These are phyloP conservation scores for Trichoderma hamatum DNA, from an alignment of 2,329 filamentous ascomycete genomes.

Conservation along the genomic window DNA sequence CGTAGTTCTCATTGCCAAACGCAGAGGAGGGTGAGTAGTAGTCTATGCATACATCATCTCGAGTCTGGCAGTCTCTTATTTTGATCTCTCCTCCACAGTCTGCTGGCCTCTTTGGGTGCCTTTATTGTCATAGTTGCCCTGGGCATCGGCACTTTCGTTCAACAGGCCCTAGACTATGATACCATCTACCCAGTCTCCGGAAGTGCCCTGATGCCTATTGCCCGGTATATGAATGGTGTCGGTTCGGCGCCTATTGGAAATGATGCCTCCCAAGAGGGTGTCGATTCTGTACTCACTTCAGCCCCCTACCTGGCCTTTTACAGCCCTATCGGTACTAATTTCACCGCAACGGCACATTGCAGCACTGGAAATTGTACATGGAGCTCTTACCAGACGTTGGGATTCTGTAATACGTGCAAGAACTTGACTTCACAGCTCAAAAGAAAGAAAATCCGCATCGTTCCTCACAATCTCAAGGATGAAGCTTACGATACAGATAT, in stretches of 20 bases:
- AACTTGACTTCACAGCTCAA: neutral
- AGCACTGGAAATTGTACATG: neutral
- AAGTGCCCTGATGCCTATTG: conserved; percentile 7
- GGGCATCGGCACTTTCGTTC: conserved; percentile 14
- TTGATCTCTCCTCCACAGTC: neutral
- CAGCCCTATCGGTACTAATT: neutral
- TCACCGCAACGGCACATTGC: neutral
- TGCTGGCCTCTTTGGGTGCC: neutral
- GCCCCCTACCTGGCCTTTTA: neutral
- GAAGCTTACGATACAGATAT: neutral
- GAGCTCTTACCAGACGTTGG: neutral
- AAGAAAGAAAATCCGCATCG: neutral
- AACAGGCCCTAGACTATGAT: conserved; percentile 9
- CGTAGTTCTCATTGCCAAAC: conserved; percentile 6
- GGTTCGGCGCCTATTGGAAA: neutral
- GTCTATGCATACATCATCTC: neutral
- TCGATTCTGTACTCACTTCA: neutral
- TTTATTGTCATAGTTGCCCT: conserved; percentile 1
- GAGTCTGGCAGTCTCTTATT: neutral
- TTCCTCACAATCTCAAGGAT: neutral
- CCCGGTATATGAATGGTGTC: neutral
- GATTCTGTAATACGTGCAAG: neutral
- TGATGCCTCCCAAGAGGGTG: neutral
- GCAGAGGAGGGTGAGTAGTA: conserved; percentile 7
- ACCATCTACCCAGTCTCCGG: conserved; percentile 10